Evolutionary conservation across 2,329 filamentous ascomycete genomes (phyloP), one percentile per base, ranked within the genome.

Genomic region (Neonectria coccinea): DNA sequence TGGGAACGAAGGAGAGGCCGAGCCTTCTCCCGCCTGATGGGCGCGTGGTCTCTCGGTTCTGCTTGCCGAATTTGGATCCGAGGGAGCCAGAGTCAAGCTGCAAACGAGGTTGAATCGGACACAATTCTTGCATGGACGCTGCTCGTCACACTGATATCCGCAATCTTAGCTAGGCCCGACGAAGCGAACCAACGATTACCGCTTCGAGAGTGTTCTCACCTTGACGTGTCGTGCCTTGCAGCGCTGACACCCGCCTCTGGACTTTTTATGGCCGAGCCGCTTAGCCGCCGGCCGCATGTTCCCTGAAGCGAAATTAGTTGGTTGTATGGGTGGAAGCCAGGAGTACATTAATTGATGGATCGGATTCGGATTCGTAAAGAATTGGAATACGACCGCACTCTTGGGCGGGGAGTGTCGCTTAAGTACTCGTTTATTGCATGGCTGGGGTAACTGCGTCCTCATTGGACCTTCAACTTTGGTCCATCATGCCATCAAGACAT

Each of bases 191-290:
- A 25, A 20, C 11, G 16, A 45, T 12, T 11, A 42, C 18, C 27
- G 22, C 22, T 14, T 6, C n/a, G 16, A 20, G 39, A 9, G 11
- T 25, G 5, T 45, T 22, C 59, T 45, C 42, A 68, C 66, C 61
- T 68, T 68, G 55, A 68, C 66, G n/a, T 65, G 66, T 2, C 66
- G 61, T 31, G 55, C 55, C 41, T 68, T 68, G 59, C 66, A 68
- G 12, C 65, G 64, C 44, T 63, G 41, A 59, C 66, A 68, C 9
- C 66, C 66, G n/a, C 50, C 57, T 31, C 64, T 47, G 20, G 66
- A 68, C 36, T 68, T 68, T 45, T 60, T 65, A 16, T 67, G 62
- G 8, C 66, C 66, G 14, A 68, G 61, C 7, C 65, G 59, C 29
- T 50, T 65, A 8, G 54, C 41, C 3, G 36, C 18, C 2, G 51